Evolutionary conservation across 2,329 filamentous ascomycete genomes (phyloP), one percentile per base, ranked within the genome.

Genomic region (Ceratocystis ficicola): DNA sequence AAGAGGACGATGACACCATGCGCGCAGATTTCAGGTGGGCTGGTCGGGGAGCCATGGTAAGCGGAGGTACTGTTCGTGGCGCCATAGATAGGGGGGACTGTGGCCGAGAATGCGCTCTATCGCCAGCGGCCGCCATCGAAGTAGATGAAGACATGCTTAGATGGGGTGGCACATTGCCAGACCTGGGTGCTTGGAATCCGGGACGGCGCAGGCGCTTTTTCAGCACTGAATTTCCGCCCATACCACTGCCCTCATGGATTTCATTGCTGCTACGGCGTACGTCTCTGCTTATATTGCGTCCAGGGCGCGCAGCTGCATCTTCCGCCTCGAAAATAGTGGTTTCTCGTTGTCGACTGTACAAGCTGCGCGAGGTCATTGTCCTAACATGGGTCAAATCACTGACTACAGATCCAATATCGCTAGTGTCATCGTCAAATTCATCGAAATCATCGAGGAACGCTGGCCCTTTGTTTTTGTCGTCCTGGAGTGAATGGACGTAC

Each of bases 161-260:
- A 46, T 73, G 72, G 3, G 73, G 70, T 5, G 73, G 73, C 36
- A 71, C 68, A 25, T 71, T 72, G n/a, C 70, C 70, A 10, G 72
- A 72, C 61, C 74, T 70, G 6, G 70, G 65, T 15, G 70, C 68
- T 3, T 71, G 70, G 65, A 75, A 75, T 4, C 72, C 71, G 3
- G 72, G 69, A 20, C 73, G 73, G 30, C 73, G 68, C 1, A 74
- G 69, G n/a, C 72, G 70, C 28, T 72, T 71, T 66, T 74, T 75
- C 64, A 71, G 70, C n/a, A 70, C 69, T n/a, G 68, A 66, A 15
- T 70, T 70, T n/a, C 69, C 69, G 66, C 57, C 70, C 69, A 55
- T 69, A 15, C 73, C 73, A 12, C 71, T 72, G 15, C 74, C 74
- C 62, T 74, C 74, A 44, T 75, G 73, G 1, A 75, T 66, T 59